Conservation (phyloP, 2,329 filamentous ascomycete genomes). For the Phaeosphaeria sp. region DNA sequence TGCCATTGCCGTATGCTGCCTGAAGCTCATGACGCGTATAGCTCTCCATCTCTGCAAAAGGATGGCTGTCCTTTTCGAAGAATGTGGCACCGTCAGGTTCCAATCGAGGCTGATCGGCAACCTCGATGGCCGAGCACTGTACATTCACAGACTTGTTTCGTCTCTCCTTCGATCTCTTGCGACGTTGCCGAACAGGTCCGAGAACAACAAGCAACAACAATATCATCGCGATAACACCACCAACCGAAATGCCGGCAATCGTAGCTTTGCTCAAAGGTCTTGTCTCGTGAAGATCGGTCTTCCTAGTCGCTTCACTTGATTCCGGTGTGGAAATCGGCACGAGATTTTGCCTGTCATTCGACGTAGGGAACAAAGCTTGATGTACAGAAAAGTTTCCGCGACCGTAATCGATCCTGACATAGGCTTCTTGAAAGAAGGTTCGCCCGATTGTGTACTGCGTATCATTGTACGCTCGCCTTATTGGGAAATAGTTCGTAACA, state of each 20-base stretch:
- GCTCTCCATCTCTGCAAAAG: conserved; percentile 14
- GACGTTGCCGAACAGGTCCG: neutral
- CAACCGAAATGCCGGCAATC: conserved; percentile 5
- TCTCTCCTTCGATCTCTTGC: neutral
- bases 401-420: conserved; percentile 54
- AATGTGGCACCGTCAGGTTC: conserved; percentile 11
- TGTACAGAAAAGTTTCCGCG: conserved; percentile 42
- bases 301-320: neutral
- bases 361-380: conserved; percentile 13
- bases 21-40: conserved; percentile 8
- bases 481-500: conserved; percentile 70
- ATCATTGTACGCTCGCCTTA: conserved; percentile 61
- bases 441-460: conserved; percentile 67
- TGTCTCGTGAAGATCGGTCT: neutral
- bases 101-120: conserved; percentile 5
- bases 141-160: neutral
- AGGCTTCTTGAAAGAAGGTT: conserved; percentile 71
- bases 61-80: conserved; percentile 10
- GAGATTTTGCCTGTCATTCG: conserved; percentile 10
- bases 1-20: neutral
- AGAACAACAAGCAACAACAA: neutral
- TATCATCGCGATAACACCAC: neutral
- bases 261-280: neutral
- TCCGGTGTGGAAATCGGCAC: conserved; percentile 4
- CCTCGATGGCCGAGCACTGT: neutral